A percentile compares a stretch with the other conserved stretches of the same genome.
Conservation (phyloP, 106 monocot genomes). For the Phalaenopsis equestris region DNA sequence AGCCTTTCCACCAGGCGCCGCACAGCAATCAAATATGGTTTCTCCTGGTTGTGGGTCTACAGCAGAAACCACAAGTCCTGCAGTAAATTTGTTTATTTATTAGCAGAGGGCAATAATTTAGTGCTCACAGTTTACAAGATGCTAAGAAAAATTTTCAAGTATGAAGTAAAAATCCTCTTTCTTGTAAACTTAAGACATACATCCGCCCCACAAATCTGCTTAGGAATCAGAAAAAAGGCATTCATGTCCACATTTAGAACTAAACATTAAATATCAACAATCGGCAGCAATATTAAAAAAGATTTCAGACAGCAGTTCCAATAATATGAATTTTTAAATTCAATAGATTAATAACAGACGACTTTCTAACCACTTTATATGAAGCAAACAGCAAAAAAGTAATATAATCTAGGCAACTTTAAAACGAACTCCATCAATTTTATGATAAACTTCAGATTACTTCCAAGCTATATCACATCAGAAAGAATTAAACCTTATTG, state of each 20-base stretch:
- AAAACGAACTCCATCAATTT: constrained; percentile 1
- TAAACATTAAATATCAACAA: not conserved
- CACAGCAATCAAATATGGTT: constrained; percentile 87
- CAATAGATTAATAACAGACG: not conserved
- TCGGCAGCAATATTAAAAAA: not conserved
- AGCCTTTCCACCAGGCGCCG: constrained; percentile 94
- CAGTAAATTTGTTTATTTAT: constrained; percentile 16
- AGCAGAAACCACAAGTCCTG: constrained; percentile 81
- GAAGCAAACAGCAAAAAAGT: not conserved
- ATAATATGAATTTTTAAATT: not conserved
- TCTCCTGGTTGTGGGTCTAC: constrained; percentile 87
- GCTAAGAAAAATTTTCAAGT: not conserved
- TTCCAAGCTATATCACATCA: not conserved
- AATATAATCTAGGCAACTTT: not conserved
- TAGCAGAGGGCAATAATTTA: not conserved
- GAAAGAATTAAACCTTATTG: not conserved
- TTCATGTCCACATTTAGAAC: not conserved
- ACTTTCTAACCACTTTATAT: not conserved
- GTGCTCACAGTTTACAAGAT: not conserved
- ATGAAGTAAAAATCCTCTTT: not conserved
- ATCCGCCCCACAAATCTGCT: not conserved
- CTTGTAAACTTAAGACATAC: not conserved
- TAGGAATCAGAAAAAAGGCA: not conserved
- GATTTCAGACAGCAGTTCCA: not conserved
- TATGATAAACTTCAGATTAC: not conserved